Conservation (phyloP, 805 yeast genomes). For the Ogataea ramenticola region DNA sequence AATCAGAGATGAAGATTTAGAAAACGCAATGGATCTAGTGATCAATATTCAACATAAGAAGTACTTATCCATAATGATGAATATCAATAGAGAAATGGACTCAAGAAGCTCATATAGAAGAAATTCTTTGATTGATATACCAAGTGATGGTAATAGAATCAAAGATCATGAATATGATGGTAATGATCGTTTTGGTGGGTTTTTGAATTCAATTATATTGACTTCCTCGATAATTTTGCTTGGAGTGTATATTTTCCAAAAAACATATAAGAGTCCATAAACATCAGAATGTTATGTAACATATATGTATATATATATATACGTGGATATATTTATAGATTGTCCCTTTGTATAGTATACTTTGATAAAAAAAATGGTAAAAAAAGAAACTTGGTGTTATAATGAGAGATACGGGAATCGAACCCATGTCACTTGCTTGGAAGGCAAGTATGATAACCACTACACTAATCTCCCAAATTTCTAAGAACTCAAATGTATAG, state of each 20-base stretch:
- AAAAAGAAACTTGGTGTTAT: conserved; percentile 17
- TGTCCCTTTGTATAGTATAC: no score
- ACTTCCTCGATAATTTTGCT: not conserved
- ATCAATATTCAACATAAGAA: not conserved
- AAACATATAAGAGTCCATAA: not conserved
- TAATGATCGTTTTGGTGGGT: not conserved
- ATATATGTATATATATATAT: no score
- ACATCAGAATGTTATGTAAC: no score
- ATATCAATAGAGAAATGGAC: not conserved
- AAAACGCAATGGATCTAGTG: conserved; percentile 12
- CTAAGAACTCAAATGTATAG: not conserved
- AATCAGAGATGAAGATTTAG: conserved; percentile 28
- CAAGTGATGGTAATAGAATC: not conserved
- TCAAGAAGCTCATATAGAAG: not conserved
- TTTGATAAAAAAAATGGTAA: conserved; percentile 13
- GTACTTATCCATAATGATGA: not conserved
- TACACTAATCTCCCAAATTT: conserved; percentile 72
- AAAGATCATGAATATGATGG: not conserved
- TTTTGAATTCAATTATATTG: not conserved
- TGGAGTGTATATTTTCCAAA: not conserved
- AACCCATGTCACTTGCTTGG: conserved; percentile 94
- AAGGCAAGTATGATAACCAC: conserved; percentile 90
- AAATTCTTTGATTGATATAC: not conserved
- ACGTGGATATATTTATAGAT: no score
- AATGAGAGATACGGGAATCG: conserved; percentile 86